Percentiles rank a stretch among this genome's conserved stretches.
Evolutionary conservation across 257 asterid species (phyloP).

Genomic region (Leonotis leonurus): DNA sequence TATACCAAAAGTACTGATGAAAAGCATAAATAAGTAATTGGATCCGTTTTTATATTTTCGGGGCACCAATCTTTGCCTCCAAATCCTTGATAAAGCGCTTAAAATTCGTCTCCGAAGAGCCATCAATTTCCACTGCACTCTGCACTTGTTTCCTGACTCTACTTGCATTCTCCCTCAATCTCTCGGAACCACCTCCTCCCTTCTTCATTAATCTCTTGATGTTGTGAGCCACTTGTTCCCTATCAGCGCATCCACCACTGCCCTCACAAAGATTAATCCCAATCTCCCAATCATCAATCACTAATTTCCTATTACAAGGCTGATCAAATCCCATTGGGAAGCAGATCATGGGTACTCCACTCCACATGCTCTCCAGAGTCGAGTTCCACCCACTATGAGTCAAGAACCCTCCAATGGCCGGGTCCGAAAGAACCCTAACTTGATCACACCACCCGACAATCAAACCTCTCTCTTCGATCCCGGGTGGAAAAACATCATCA

Average conservation of each 20-base stretch:
- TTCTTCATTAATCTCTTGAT: neutral
- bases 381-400: slow-evolving; percentile 23
- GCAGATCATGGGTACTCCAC: slow-evolving; percentile 9
- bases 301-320: neutral
- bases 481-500: neutral
- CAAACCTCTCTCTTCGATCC: slow-evolving; percentile 3
- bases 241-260: neutral
- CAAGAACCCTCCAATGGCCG: slow-evolving; percentile 6
- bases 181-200: neutral
- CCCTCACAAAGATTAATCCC: slow-evolving; percentile 4
- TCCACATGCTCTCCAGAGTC: slow-evolving; percentile 14
- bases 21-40: too few relatives aligned
- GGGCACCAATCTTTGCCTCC: neutral
- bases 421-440: neutral
- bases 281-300: slow-evolving; percentile 15
- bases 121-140: neutral
- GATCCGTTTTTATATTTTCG: neutral
- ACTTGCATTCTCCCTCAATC: neutral
- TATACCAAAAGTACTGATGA: too few relatives aligned
- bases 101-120: slow-evolving; percentile 4
- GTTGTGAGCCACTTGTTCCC: neutral
- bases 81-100: neutral
- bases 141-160: neutral
- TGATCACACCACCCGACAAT: slow-evolving; percentile 12
- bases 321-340: neutral